These are phyloP conservation scores for Albifimbria verrucaria DNA, from an alignment of 2,329 filamentous ascomycete genomes.

Conservation along the genomic window DNA sequence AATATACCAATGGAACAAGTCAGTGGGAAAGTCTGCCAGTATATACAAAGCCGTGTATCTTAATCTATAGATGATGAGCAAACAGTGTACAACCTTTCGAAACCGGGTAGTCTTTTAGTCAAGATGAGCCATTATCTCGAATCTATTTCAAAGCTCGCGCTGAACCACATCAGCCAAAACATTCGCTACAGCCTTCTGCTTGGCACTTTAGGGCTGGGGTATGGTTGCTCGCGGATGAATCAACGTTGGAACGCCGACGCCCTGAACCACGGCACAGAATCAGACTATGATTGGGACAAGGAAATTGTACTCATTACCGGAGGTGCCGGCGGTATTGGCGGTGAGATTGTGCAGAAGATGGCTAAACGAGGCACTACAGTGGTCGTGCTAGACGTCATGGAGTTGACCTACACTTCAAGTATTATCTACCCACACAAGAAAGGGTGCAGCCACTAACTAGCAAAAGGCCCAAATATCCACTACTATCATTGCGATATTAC, in stretches of 20 bases:
- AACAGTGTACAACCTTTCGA: background rate
- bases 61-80: background rate
- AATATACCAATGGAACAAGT: background rate
- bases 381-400: slow-evolving; percentile 53
- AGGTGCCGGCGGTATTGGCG: slow-evolving; percentile 58
- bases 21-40: background rate
- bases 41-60: background rate
- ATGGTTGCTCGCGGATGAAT: background rate
- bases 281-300: slow-evolving; percentile 47
- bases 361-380: slow-evolving; percentile 51
- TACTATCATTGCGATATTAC: slow-evolving; percentile 57
- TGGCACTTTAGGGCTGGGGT: background rate
- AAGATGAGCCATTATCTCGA: background rate
- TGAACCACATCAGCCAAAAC: background rate
- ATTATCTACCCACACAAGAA: too few species aligned
- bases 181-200: background rate
- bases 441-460: background rate
- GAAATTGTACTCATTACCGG: slow-evolving; percentile 60
- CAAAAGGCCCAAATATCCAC: slow-evolving; percentile 31
- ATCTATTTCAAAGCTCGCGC: background rate
- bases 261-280: slow-evolving; percentile 36
- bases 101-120: background rate
- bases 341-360: slow-evolving; percentile 47
- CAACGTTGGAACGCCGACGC: background rate
- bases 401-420: slow-evolving; percentile 4